A percentile compares a stretch with the other conserved stretches of the same genome.
These are phyloP conservation scores for Penicillium longicatenatum DNA, from an alignment of 495 filamentous ascomycete species.

Conservation along the genomic window DNA sequence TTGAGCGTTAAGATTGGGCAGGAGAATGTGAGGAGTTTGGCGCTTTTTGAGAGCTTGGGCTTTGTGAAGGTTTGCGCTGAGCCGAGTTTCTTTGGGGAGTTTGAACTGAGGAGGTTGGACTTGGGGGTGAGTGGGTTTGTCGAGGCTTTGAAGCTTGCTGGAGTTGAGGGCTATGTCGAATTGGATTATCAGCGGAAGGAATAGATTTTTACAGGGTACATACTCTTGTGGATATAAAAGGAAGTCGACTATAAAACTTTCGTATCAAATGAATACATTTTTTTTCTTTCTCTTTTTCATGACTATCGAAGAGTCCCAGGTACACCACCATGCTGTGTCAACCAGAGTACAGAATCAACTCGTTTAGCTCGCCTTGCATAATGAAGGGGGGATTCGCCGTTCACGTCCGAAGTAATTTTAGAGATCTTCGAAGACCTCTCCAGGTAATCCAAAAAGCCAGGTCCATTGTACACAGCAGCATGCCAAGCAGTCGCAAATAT, in stretches of 20 bases:
- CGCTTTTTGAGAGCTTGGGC: conserved; percentile 59
- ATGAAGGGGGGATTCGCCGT: not conserved
- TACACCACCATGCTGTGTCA: not conserved
- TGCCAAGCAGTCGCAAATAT: conserved; percentile 9
- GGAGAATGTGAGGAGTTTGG: conserved; percentile 56
- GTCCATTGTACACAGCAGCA: conserved; percentile 9
- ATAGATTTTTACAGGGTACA: not conserved
- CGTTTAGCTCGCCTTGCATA: not conserved
- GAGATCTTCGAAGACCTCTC: not conserved
- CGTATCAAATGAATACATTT: not conserved
- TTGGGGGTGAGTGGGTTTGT: conserved; percentile 29
- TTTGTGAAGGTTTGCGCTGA: conserved; percentile 52
- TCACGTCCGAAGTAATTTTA: not conserved
- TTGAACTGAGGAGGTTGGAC: conserved; percentile 52
- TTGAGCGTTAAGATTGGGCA: conserved; percentile 64
- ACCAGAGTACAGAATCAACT: not conserved
- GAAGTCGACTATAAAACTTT: not conserved
- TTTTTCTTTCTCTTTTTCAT: no score
- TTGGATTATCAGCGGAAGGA: conserved; percentile 35
- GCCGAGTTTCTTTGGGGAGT: conserved; percentile 69
- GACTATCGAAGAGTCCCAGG: not conserved
- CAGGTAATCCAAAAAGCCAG: conserved; percentile 14
- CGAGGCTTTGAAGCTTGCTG: conserved; percentile 29
- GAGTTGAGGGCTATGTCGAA: conserved; percentile 43
- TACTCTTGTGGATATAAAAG: not conserved